Base-by-base conservation (phyloP, 169 alveolate genomes). In the Cryptosporidium bovis region DNA sequence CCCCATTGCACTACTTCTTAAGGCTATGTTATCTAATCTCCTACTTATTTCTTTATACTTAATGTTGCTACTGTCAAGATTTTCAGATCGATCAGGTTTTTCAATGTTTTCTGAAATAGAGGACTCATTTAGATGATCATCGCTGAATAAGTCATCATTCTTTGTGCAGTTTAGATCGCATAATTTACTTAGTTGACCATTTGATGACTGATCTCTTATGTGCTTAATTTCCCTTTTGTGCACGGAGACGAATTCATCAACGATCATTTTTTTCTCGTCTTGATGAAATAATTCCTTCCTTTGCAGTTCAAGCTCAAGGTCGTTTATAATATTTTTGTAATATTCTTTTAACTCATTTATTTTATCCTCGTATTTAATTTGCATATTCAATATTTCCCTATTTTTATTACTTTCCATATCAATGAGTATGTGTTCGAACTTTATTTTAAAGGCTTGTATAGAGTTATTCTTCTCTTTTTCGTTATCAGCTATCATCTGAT, bases 401-500 rank as follows among this genome's bases (percentile, higher is more conserved):
- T 77, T 71, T 62, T 77, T 77, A 44, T 62, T 77, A 62, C 64
- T 77, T 62, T 77, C 87, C 71, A 77, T 62, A 62, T 77, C 87
- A 44, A 77, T 77, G 7, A 77, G 27, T 77, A 77, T 62, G 50
- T 77, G 87, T 15, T 77, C 87, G 56, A 77, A 58, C 55, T 77
- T 77, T 44, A 77, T 60, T 40, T 77, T 77, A 40, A 77, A 60
- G 4, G 87, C 87, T 62, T 77, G 69, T 34, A 77, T 77, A 34
- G 71, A 77, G 13, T 60, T 56, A 44, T 77, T 71, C 56, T 77
- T 77, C 56, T 77, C 87, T 40, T 77, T 77, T 36, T 60, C 64
- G 36, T 77, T 77, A 24, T 77, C 87, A 77, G 27, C 34, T 24
- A 77, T 77, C 33, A 77, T 62, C 64, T 77, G 87, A 40, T 77